Evolutionary conservation across 208 protist species (phyloP).

Genomic region (Trypanosoma boissoni): DNA sequence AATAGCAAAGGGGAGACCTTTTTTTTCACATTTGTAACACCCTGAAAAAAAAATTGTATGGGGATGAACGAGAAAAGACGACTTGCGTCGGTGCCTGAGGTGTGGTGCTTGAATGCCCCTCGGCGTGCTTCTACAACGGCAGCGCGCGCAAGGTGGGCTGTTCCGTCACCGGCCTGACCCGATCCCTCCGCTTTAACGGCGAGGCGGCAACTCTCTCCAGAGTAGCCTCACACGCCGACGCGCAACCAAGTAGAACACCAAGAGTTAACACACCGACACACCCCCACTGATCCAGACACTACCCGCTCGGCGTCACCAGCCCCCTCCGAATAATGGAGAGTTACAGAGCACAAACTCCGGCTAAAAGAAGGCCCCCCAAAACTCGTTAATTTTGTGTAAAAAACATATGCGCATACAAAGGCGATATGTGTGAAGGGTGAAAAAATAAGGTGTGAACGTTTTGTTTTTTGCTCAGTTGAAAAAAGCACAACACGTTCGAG

Average conservation of each 20-base stretch:
- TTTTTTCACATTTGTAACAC: no score
- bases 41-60: no score
- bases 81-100: conserved; percentile 56
- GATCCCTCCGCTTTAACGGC: conserved; percentile 70
- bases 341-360: conserved; percentile 78
- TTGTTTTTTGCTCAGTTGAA: no score
- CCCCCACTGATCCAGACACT: conserved; percentile 64
- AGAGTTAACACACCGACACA: conserved; percentile 82
- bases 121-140: conserved; percentile 86
- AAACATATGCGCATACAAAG: neutral
- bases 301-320: conserved; percentile 34
- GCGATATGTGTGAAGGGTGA: neutral
- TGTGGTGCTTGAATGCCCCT: conserved; percentile 71
- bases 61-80: no score
- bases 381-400: neutral
- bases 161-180: conserved; percentile 88
- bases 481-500: no score
- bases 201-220: conserved; percentile 50
- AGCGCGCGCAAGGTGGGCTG: conserved; percentile 81
- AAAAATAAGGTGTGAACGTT: no score
- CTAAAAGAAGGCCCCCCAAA: conserved; percentile 12
- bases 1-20: no score
- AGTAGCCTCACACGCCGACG: conserved; percentile 43
- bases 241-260: conserved; percentile 87
- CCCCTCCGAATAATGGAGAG: conserved; percentile 66